These are phyloP conservation scores for Lobosporangium transversale DNA, from an alignment of 192 early-diverging fungal species.

Conservation along the genomic window DNA sequence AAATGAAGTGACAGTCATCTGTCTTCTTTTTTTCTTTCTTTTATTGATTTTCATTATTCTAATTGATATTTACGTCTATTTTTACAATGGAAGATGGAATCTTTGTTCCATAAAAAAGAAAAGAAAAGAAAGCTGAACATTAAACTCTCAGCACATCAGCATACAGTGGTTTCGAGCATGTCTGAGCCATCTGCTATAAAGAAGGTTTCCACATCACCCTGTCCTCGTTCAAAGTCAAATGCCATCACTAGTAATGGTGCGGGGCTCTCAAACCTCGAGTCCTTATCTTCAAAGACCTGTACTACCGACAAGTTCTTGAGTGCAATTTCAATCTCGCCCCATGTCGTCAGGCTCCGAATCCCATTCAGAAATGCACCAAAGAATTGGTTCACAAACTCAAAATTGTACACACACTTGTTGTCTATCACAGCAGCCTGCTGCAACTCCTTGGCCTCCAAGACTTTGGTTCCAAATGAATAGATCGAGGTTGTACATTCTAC, in stretches of 20 bases:
- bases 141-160: background rate
- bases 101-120: no score
- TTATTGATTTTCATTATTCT: no score
- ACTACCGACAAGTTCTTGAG: conserved; percentile 62
- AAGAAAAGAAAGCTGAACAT: no score
- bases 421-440: conserved; percentile 57
- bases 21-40: no score
- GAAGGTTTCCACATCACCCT: conserved; percentile 60
- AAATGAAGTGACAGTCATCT: no score
- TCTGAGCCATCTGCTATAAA: conserved; percentile 54
- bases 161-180: conserved; percentile 38
- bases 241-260: conserved; percentile 55
- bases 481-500: conserved; percentile 64
- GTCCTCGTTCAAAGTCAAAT: conserved; percentile 64
- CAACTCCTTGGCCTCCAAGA: conserved; percentile 61
- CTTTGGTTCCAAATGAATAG: conserved; percentile 61
- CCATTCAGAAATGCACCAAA: conserved; percentile 66
- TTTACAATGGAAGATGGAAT: background rate
- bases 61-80: background rate
- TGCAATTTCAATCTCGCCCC: conserved; percentile 64
- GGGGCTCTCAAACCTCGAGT: conserved; percentile 33
- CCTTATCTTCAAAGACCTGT: conserved; percentile 59
- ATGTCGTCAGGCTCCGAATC: conserved; percentile 54
- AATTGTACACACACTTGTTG: conserved; percentile 61
- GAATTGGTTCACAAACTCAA: conserved; percentile 66